phyloP scores from a whole-genome alignment of 768 basidiomycete species.

The Suillus discolor region DNA sequence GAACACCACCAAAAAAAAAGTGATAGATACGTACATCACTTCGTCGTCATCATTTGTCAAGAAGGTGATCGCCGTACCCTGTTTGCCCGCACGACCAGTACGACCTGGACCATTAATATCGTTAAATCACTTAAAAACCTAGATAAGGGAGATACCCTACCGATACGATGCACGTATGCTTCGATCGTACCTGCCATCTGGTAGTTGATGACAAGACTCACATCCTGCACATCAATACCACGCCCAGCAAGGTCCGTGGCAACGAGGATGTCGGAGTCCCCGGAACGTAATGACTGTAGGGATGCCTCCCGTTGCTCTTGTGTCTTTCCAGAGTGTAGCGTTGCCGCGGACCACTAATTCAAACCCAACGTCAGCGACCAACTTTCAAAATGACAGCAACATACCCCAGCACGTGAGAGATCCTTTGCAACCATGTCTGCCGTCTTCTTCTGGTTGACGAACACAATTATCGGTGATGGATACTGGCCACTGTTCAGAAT shows the following conservation, averaged over 20 bases:
- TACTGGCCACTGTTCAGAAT: slow-evolving; percentile 88
- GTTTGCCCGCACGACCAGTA: slow-evolving; percentile 97
- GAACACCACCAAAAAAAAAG: background rate
- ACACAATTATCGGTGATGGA: slow-evolving; percentile 93
- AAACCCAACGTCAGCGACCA: slow-evolving; percentile 10
- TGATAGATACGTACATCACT: slow-evolving; percentile 74
- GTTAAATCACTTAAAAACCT: slow-evolving; percentile 10
- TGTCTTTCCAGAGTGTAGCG: slow-evolving; percentile 95
- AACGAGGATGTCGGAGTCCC: slow-evolving; percentile 87
- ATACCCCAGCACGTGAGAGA: slow-evolving; percentile 82
- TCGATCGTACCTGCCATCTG: slow-evolving; percentile 98
- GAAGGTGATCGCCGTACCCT: slow-evolving; percentile 93
- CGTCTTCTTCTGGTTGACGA: slow-evolving; percentile 99
- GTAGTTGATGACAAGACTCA: slow-evolving; percentile 94
- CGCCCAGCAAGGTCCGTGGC: slow-evolving; percentile 98
- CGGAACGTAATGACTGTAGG: slow-evolving; percentile 81
- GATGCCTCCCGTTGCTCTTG: slow-evolving; percentile 97
- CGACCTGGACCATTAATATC: slow-evolving; percentile 60
- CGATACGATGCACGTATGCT: slow-evolving; percentile 97
- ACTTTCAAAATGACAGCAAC: slow-evolving; percentile 31
- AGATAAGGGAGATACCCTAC: slow-evolving; percentile 45
- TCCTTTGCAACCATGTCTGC: slow-evolving; percentile 98
- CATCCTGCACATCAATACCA: slow-evolving; percentile 98
- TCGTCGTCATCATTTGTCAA: slow-evolving; percentile 95
- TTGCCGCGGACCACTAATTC: slow-evolving; percentile 82